Conservation (phyloP, 2,329 filamentous ascomycete genomes). For the Conoideocrella luteorostrata region DNA sequence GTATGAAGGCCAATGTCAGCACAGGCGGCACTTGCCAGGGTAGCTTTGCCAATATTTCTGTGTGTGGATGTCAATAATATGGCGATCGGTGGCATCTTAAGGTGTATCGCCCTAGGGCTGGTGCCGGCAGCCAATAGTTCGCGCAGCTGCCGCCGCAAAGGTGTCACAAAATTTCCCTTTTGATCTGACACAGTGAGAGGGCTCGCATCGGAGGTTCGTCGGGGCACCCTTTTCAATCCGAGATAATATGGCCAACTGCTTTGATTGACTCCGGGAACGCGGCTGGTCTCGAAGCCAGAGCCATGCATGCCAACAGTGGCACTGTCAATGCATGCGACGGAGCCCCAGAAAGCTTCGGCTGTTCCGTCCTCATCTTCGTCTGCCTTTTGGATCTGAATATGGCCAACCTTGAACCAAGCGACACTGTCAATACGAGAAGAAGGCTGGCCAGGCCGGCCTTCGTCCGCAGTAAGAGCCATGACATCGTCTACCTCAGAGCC, state of each 20-base stretch:
- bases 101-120: conserved; percentile 76
- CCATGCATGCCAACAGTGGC: conserved; percentile 84
- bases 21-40: conserved; percentile 68
- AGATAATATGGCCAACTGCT: conserved; percentile 90
- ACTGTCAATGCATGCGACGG: conserved; percentile 79
- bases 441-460: conserved; percentile 19
- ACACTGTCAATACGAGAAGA: conserved; percentile 49
- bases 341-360: conserved; percentile 72
- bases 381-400: conserved; percentile 53
- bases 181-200: conserved; percentile 38
- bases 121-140: conserved; percentile 86
- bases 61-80: conserved; percentile 88
- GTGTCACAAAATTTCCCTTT: conserved; percentile 46
- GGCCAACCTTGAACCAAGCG: conserved; percentile 89
- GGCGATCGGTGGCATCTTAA: conserved; percentile 81
- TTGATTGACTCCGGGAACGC: conserved; percentile 67
- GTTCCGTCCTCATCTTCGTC: conserved; percentile 53
- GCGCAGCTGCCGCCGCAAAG: conserved; percentile 64
- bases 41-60: conserved; percentile 87
- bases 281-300: conserved; percentile 78
- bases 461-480: conserved; percentile 43
- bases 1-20: conserved; percentile 85
- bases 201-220: conserved; percentile 30
- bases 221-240: conserved; percentile 63
- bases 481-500: conserved; percentile 67